phyloP scores from a whole-genome alignment of 768 basidiomycete genomes.

The Dacryopinax spathularia region DNA sequence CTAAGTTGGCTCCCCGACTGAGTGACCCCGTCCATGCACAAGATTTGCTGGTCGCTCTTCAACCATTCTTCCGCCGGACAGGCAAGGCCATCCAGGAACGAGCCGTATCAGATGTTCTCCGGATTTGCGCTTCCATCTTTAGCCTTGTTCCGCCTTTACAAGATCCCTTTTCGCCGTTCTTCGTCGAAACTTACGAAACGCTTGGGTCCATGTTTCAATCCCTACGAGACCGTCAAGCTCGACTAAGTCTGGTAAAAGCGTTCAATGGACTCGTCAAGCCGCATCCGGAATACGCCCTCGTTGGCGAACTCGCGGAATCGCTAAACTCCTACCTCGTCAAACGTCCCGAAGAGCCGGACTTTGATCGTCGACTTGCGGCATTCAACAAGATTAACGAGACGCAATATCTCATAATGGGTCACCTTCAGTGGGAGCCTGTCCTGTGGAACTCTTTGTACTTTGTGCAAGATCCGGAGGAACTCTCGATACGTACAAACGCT shows the following conservation, averaged over 20 bases:
- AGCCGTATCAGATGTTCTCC: constrained; percentile 68
- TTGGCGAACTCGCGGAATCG: constrained; percentile 44
- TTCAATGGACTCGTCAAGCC: constrained; percentile 43
- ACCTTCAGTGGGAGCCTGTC: constrained; percentile 57
- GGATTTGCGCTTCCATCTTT: constrained; percentile 51
- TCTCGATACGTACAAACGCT: constrained; percentile 73
- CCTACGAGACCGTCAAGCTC: constrained; percentile 54
- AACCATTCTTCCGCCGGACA: constrained; percentile 67
- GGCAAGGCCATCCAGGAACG: constrained; percentile 67
- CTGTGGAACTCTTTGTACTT: constrained; percentile 71
- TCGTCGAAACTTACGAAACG: constrained; percentile 43
- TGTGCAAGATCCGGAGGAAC: constrained; percentile 78
- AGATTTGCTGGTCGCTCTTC: constrained; percentile 54
- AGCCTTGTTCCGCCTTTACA: constrained; percentile 50
- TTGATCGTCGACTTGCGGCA: constrained; percentile 65
- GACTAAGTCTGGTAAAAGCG: constrained; percentile 51
- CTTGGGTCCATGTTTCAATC: constrained; percentile 65
- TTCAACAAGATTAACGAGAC: constrained; percentile 64
- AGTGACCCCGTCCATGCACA: constrained; percentile 56
- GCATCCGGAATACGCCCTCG: constrained; percentile 25
- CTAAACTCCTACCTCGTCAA: constrained; percentile 78
- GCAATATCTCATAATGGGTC: constrained; percentile 35
- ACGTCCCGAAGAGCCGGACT: constrained; percentile 83
- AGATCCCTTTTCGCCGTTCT: constrained; percentile 31
- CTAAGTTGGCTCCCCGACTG: constrained; percentile 61